phyloP scores from a whole-genome alignment of 2,329 filamentous ascomycete species.

The Xylaria sp. region DNA sequence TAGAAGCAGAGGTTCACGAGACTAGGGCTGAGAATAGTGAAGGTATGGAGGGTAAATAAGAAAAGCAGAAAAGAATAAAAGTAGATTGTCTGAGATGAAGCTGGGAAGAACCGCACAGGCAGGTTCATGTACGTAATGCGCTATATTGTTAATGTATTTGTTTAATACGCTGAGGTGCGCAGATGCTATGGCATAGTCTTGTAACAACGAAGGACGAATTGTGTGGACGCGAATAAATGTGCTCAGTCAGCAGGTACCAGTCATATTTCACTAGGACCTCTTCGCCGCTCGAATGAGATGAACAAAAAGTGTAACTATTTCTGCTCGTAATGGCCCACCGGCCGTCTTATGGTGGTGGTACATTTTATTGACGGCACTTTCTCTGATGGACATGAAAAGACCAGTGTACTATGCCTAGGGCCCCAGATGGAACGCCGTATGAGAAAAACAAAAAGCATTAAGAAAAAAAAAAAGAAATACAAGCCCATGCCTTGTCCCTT shows the following conservation, averaged over 20 bases:
- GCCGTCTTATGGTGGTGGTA: slow-evolving; percentile 38
- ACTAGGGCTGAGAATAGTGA: neutral
- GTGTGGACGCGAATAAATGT: neutral
- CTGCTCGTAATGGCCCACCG: slow-evolving; percentile 6
- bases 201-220: neutral
- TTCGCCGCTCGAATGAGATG: neutral
- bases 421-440: slow-evolving; percentile 37
- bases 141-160: no score
- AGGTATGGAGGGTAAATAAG: neutral
- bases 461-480: slow-evolving; percentile 25
- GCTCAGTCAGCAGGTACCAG: neutral
- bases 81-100: neutral
- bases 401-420: slow-evolving; percentile 26
- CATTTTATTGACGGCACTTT: slow-evolving; percentile 38
- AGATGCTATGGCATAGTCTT: neutral
- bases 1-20: neutral
- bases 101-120: neutral
- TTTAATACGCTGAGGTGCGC: no score
- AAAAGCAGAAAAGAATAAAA: neutral
- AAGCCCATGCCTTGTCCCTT: slow-evolving; percentile 25
- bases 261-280: neutral
- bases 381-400: slow-evolving; percentile 19
- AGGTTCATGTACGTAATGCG: neutral
- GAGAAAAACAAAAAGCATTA: slow-evolving; percentile 25
- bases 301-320: neutral